phyloP scores from a whole-genome alignment of 148 eudicot species.

The Diospyros lotus region DNA sequence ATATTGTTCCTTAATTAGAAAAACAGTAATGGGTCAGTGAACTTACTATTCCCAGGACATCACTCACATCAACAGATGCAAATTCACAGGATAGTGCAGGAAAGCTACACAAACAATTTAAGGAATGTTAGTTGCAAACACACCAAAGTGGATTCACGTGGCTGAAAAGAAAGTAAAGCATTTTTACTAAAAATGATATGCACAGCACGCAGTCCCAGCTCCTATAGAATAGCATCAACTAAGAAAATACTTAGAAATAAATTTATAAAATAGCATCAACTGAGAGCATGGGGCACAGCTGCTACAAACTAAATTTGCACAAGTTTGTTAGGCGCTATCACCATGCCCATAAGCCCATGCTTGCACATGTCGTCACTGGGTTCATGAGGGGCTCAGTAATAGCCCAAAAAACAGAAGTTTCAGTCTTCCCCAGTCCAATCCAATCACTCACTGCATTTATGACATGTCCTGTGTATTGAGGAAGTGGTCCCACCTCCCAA shows the following conservation, averaged over 20 bases:
- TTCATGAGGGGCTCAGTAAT: not conserved
- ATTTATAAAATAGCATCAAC: not conserved
- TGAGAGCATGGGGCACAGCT: not conserved
- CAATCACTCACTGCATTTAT: not conserved
- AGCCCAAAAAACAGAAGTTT: not conserved
- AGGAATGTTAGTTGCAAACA: slow-evolving; percentile 14
- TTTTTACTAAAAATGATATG: not conserved
- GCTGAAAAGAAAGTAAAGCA: not conserved
- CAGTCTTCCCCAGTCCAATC: not conserved
- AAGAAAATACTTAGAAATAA: not conserved
- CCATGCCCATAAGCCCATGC: not conserved
- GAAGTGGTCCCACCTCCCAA: slow-evolving; percentile 5
- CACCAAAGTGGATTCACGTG: not conserved
- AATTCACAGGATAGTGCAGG: slow-evolving; percentile 96
- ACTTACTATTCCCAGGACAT: slow-evolving; percentile 94
- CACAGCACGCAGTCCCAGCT: not conserved
- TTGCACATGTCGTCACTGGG: not conserved
- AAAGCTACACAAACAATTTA: slow-evolving; percentile 48
- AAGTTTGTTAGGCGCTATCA: not conserved
- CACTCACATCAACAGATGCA: slow-evolving; percentile 96
- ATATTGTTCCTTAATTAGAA: slow-evolving; percentile 7
- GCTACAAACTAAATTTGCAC: not conserved
- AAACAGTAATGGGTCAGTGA: slow-evolving; percentile 15
- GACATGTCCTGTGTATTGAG: not conserved
- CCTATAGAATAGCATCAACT: not conserved